phyloP scores from a whole-genome alignment of 2,329 filamentous ascomycete genomes.

The Ustilaginoidea virens region DNA sequence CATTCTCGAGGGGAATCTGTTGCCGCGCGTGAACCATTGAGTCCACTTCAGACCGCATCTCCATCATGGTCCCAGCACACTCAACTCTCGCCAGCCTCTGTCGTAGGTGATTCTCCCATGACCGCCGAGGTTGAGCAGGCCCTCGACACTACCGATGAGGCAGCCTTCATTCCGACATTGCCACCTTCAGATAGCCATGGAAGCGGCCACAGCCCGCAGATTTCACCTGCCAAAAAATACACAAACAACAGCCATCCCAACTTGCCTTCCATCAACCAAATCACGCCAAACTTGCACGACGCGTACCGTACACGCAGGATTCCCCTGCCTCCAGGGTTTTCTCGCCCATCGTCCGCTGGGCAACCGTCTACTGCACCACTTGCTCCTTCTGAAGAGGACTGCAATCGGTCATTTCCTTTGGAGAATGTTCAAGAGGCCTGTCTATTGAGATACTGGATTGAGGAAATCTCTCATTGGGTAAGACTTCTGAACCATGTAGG shows the following conservation, averaged over 20 bases:
- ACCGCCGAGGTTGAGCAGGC: not conserved
- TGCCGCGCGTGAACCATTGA: conserved; percentile 1
- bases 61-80: not conserved
- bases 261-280: conserved; percentile 1
- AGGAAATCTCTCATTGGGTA: conserved; percentile 25
- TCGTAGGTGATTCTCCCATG: not conserved
- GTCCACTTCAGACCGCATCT: not conserved
- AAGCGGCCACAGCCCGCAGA: not conserved
- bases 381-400: not conserved
- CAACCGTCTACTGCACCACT: not conserved
- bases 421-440: conserved; percentile 22
- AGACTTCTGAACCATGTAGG: not conserved
- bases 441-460: conserved; percentile 22
- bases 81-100: not conserved
- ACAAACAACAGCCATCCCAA: not conserved
- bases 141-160: not conserved
- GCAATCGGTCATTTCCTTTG: conserved; percentile 13
- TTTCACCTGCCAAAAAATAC: not conserved
- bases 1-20: conserved; percentile 7
- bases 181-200: conserved; percentile 2
- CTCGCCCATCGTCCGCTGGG: not conserved
- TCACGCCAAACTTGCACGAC: not conserved
- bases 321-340: not conserved
- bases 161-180: not conserved
- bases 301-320: not conserved